Percentiles rank a stretch among this genome's conserved stretches.
Conservation (phyloP, 1,284 basidiomycete species). For the Austropuccinia psidii region DNA sequence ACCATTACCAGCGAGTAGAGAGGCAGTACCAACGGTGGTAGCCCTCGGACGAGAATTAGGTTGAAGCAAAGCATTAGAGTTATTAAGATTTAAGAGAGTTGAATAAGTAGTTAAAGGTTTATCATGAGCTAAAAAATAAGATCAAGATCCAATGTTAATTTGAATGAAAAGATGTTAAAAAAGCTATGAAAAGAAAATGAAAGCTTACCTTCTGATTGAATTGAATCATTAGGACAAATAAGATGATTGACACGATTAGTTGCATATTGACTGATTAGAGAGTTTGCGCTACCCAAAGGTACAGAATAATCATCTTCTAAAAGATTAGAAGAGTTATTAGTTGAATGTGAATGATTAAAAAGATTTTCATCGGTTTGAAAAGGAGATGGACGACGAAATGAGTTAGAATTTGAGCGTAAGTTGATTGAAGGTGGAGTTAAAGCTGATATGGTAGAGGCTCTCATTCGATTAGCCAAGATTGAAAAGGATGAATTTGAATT, state of each 20-base stretch:
- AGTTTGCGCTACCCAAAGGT: slow-evolving; percentile 27
- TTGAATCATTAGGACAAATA: neutral
- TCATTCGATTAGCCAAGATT: slow-evolving; percentile 9
- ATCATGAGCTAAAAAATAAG: slow-evolving; percentile 13
- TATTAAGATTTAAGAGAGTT: neutral
- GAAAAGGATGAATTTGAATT: slow-evolving; percentile 5
- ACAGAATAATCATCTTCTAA: slow-evolving; percentile 22
- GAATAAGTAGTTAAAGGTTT: slow-evolving; percentile 18
- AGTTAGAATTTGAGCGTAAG: neutral
- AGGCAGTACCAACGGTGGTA: slow-evolving; percentile 16
- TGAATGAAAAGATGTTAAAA: neutral
- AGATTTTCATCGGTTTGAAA: slow-evolving; percentile 14
- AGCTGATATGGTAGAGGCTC: slow-evolving; percentile 32
- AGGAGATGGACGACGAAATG: neutral
- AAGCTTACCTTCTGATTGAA: slow-evolving; percentile 6
- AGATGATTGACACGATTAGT: neutral
- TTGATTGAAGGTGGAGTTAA: neutral
- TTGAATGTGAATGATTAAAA: neutral
- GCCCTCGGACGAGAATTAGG: slow-evolving; percentile 16
- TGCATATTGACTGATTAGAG: slow-evolving; percentile 18
- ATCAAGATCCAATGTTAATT: neutral
- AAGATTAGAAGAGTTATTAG: neutral
- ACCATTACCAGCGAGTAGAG: slow-evolving; percentile 5
- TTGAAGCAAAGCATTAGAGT: neutral
- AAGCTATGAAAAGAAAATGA: neutral